Conservation (phyloP, 2,329 filamentous ascomycete genomes). For the Aquanectria penicillioides region DNA sequence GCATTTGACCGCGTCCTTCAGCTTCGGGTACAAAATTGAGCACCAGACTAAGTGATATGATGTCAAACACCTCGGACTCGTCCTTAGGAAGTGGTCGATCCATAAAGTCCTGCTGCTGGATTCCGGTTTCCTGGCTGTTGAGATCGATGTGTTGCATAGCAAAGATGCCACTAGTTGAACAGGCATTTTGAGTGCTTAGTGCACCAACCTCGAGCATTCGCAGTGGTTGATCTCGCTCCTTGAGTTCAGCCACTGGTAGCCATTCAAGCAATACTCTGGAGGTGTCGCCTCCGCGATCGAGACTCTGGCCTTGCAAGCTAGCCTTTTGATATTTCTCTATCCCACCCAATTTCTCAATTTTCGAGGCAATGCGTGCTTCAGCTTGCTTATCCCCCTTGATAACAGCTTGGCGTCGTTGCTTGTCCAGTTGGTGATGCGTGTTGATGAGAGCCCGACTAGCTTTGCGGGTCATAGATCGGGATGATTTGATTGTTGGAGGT, state of each 20-base stretch:
- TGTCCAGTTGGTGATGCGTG: conserved; percentile 72
- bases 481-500: conserved; percentile 63
- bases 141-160: conserved; percentile 87
- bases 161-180: conserved; percentile 77
- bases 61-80: conserved; percentile 77
- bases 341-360: conserved; percentile 69
- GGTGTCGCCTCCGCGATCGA: conserved; percentile 74
- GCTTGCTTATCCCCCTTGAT: conserved; percentile 59
- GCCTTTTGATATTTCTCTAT: conserved; percentile 73
- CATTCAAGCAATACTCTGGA: conserved; percentile 72
- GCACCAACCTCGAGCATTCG: conserved; percentile 90
- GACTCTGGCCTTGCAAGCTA: conserved; percentile 74
- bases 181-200: conserved; percentile 84
- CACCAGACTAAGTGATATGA: conserved; percentile 91
- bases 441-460: conserved; percentile 73
- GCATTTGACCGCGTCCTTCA: conserved; percentile 81
- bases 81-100: conserved; percentile 75
- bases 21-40: conserved; percentile 93
- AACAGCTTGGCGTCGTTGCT: conserved; percentile 66
- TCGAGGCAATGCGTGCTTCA: conserved; percentile 58
- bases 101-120: conserved; percentile 95
- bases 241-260: conserved; percentile 54
- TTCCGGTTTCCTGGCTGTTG: conserved; percentile 84
- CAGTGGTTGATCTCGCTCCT: conserved; percentile 47
- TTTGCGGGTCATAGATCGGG: conserved; percentile 70